Evolutionary conservation across 176 grass and related monocot species (phyloP).

Genomic region (Urochloa ruziziensis): DNA sequence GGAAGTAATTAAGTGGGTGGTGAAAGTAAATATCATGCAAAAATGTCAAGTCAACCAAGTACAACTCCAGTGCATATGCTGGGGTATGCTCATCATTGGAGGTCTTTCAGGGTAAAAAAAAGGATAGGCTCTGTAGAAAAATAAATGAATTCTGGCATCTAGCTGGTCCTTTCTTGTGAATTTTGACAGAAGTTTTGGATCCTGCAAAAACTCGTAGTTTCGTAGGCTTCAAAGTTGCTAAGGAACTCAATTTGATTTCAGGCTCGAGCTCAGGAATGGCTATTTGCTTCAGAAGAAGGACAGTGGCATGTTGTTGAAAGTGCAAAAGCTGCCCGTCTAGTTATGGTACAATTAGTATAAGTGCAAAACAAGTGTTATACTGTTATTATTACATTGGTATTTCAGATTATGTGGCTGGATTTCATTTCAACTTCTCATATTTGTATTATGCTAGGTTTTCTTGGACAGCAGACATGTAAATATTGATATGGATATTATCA

Average conservation of each 20-base stretch:
- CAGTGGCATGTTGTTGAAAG: slow-evolving; percentile 92
- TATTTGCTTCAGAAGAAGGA: slow-evolving; percentile 94
- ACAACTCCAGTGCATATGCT: neutral
- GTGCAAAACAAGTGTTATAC: neutral
- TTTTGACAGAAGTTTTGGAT: slow-evolving; percentile 1
- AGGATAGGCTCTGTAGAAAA: neutral
- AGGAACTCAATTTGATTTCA: slow-evolving; percentile 39
- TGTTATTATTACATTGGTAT: slow-evolving; percentile 26
- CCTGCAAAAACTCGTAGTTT: too few species aligned
- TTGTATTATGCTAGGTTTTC: slow-evolving; percentile 69
- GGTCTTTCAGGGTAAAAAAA: neutral
- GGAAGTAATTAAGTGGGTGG: neutral
- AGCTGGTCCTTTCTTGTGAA: neutral
- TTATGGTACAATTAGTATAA: slow-evolving; percentile 55
- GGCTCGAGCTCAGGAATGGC: slow-evolving; percentile 86
- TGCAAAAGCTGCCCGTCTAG: slow-evolving; percentile 83
- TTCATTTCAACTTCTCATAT: slow-evolving; percentile 11
- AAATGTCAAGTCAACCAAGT: neutral
- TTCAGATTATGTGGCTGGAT: neutral
- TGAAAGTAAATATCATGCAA: neutral
- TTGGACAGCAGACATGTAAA: slow-evolving; percentile 78
- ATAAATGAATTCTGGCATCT: neutral
- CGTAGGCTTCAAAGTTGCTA: slow-evolving; percentile 4
- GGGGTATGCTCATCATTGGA: neutral
- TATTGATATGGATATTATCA: slow-evolving; percentile 77